Conservation (phyloP, 2,329 filamentous ascomycete species). For the Alternaria angustiovoidea region DNA sequence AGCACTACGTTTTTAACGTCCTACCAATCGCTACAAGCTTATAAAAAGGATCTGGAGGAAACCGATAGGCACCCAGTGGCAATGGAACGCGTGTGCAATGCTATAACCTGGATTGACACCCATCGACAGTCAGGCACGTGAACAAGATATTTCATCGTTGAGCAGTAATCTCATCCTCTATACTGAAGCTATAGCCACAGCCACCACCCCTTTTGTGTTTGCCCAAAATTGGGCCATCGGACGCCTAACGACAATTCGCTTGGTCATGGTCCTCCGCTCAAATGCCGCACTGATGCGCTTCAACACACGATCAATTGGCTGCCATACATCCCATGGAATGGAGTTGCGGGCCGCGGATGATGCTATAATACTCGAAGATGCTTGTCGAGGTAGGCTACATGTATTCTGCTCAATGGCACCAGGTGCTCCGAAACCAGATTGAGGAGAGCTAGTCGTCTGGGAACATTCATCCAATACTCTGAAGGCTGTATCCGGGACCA, state of each 20-base stretch:
- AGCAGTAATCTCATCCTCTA: conserved; percentile 1
- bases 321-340: background rate
- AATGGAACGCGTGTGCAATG: conserved; percentile 12
- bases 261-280: background rate
- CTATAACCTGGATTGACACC: conserved; percentile 27
- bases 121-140: conserved; percentile 6
- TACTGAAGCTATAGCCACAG: conserved; percentile 25
- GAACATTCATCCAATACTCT: background rate
- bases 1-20: conserved; percentile 14
- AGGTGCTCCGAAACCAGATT: conserved; percentile 12
- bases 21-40: conserved; percentile 17
- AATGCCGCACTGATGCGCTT: background rate
- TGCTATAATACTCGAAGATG: conserved; percentile 12
- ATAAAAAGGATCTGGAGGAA: conserved; percentile 11
- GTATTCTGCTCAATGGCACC: background rate
- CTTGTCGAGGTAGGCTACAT: conserved; percentile 2
- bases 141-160: background rate
- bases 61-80: conserved; percentile 3
- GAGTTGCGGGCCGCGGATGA: background rate
- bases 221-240: conserved; percentile 14
- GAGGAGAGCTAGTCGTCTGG: background rate
- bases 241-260: background rate
- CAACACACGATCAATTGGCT: conserved; percentile 11
- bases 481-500: conserved; percentile 1
- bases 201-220: conserved; percentile 23